Conservation (phyloP, 345 rosid species). For the Orychophragmus violaceus region DNA sequence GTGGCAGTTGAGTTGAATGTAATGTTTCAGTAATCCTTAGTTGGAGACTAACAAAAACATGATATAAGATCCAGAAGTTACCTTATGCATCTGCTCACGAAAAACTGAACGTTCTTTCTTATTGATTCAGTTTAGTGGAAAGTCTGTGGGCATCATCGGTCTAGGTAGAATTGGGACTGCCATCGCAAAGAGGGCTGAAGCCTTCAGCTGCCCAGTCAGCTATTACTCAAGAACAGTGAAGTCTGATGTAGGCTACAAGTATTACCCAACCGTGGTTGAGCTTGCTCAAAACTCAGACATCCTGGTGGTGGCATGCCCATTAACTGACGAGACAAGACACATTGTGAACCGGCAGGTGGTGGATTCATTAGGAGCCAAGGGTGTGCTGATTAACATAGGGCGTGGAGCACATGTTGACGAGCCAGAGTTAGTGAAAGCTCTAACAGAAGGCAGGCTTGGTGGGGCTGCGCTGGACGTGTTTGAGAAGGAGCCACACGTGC, state of each 20-base stretch:
- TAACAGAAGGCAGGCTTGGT: constrained; percentile 53
- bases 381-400: constrained; percentile 63
- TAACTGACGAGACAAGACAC: constrained; percentile 48
- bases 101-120: neutral
- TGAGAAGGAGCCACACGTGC: constrained; percentile 55
- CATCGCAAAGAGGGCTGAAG: constrained; percentile 66
- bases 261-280: constrained; percentile 44
- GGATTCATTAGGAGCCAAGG: constrained; percentile 58
- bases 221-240: constrained; percentile 56
- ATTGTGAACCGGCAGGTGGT: constrained; percentile 53
- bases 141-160: constrained; percentile 63
- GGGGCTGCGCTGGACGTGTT: constrained; percentile 65
- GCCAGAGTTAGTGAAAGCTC: constrained; percentile 52
- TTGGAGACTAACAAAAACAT: too few species aligned
- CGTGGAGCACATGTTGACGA: constrained; percentile 64
- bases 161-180: constrained; percentile 72
- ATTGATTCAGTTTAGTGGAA: constrained; percentile 53
- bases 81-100: too few species aligned
- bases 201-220: constrained; percentile 59
- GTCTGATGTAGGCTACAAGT: constrained; percentile 41
- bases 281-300: constrained; percentile 55
- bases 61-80: neutral
- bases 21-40: neutral
- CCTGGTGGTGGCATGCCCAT: constrained; percentile 59
- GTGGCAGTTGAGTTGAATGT: neutral